Evolutionary conservation across 306 rosid species (phyloP), one percentile per base, ranked within the genome.

Genomic region (Trichosanthes cucumerina): DNA sequence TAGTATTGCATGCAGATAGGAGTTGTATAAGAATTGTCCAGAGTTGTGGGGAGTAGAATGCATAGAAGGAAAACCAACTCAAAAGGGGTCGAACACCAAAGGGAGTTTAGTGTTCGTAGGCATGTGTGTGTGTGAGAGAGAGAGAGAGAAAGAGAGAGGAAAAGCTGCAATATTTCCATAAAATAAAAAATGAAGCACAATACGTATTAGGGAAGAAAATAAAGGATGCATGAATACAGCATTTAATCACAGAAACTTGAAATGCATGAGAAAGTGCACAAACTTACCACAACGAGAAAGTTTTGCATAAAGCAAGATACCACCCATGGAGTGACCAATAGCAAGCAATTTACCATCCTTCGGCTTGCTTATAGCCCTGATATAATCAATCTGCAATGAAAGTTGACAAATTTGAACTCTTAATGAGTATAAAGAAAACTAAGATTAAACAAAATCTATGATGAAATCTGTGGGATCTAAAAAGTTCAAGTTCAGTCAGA

Each of bases 251-350:
- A 72, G 71, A 34, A 81, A 60, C 68, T 26, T 24, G 16, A 62
- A 76, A 69, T 34, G 79, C 79, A 79, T 26, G 41, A 39, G 18
- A 41, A 75, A 79, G 74, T 64, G 80, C 80, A 19, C n/a, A 76
- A 83, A 44, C 92, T 83, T 79, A 95, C 99, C 97, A 76, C 78
- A 89, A 56, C 89, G 90, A 85, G 99, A 90, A 80, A 95, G 88
- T 91, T 84, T 85, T 21, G 96, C 90, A 75, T 92, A 95, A 76
- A 95, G 96, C 89, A 95, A 86, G 84, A 95, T 95, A 63, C 99
- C 99, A 60, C 99, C 99, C 97, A 95, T 95, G 76, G 99, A 95
- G 89, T 95, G 99, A 79, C 99, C 99, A 86, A 92, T 87, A 59
- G 98, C 99, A 75, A 95, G 93, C 87, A 95, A 82, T 80, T 92